phyloP scores from a whole-genome alignment of 352 stramenopile species.

The Globisporangium megalacanthum region DNA sequence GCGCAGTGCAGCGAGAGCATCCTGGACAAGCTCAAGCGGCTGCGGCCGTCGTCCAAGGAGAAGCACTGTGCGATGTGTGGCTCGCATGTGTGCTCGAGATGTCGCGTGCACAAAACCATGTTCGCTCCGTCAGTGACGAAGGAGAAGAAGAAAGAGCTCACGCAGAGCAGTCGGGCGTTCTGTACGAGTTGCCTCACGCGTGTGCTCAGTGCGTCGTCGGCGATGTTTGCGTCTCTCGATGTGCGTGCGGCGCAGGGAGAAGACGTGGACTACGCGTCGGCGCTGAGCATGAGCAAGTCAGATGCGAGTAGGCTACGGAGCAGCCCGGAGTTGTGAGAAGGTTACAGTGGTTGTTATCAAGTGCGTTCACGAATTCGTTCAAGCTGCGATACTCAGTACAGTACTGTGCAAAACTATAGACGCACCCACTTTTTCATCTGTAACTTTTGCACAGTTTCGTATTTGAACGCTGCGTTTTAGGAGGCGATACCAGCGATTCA shows the following conservation, averaged over 20 bases:
- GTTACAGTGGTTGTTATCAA: no score
- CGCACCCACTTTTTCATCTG: no score
- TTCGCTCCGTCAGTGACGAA: constrained; percentile 13
- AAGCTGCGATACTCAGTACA: no score
- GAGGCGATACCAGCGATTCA: no score
- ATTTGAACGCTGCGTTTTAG: no score
- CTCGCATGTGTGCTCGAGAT: constrained; percentile 17
- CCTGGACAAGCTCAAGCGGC: neutral
- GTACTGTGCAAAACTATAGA: no score
- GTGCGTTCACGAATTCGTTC: no score
- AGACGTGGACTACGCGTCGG: constrained; percentile 20
- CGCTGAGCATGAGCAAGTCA: constrained; percentile 8
- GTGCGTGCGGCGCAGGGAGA: neutral
- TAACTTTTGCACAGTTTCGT: no score
- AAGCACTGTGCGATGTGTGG: constrained; percentile 7
- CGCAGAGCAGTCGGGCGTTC: constrained; percentile 15
- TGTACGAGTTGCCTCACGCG: no score
- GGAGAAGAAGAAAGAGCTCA: constrained; percentile 22
- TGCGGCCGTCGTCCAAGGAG: neutral
- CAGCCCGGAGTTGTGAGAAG: neutral
- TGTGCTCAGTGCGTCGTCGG: neutral
- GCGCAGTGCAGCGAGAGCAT: neutral
- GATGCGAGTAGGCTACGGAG: neutral
- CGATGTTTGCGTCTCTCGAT: constrained; percentile 15
- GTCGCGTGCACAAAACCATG: constrained; percentile 14